Conservation (phyloP, 2,329 filamentous ascomycete genomes). For the Aspergillus brunneoviolaceus region DNA sequence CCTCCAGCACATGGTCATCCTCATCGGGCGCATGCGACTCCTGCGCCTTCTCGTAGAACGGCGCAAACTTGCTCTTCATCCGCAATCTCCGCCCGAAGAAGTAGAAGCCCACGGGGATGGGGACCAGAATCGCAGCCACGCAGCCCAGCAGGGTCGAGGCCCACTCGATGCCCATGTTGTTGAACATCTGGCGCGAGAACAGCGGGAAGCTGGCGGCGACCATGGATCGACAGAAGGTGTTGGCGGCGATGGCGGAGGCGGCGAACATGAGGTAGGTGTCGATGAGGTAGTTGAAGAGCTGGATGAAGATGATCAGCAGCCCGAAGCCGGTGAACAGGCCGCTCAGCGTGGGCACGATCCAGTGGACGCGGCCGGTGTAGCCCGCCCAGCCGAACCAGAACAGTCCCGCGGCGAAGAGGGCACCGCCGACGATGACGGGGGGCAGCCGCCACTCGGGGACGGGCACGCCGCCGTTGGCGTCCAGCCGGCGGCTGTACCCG, state of each 20-base stretch:
- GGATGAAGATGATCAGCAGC: constrained; percentile 58
- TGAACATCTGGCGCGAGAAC: constrained; percentile 57
- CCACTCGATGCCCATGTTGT: constrained; percentile 40
- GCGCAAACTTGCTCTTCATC: constrained; percentile 13
- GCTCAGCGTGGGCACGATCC: constrained; percentile 44
- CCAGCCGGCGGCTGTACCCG: constrained; percentile 67
- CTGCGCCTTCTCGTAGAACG: constrained; percentile 10
- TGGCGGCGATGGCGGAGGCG: constrained; percentile 55
- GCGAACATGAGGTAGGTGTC: constrained; percentile 58
- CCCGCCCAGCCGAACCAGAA: constrained; percentile 80
- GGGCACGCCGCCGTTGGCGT: constrained; percentile 61
- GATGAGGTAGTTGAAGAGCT: constrained; percentile 59
- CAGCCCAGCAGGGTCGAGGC: constrained; percentile 40
- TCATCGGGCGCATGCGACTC: constrained; percentile 3
- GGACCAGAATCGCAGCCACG: constrained; percentile 35
- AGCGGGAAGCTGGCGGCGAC: constrained; percentile 55
- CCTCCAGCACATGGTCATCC: constrained; percentile 25
- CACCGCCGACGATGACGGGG: constrained; percentile 54
- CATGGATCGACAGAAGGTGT: constrained; percentile 49
- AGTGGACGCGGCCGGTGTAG: constrained; percentile 43
- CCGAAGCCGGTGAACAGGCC: constrained; percentile 59
- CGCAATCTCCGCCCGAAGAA: constrained; percentile 29
- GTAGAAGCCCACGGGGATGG: constrained; percentile 36
- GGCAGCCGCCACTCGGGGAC: constrained; percentile 60
- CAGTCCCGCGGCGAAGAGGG: constrained; percentile 59